Evolutionary conservation across 2,329 filamentous ascomycete species (phyloP), one percentile per base, ranked within the genome.

Genomic region (Venturiaceae sp.): DNA sequence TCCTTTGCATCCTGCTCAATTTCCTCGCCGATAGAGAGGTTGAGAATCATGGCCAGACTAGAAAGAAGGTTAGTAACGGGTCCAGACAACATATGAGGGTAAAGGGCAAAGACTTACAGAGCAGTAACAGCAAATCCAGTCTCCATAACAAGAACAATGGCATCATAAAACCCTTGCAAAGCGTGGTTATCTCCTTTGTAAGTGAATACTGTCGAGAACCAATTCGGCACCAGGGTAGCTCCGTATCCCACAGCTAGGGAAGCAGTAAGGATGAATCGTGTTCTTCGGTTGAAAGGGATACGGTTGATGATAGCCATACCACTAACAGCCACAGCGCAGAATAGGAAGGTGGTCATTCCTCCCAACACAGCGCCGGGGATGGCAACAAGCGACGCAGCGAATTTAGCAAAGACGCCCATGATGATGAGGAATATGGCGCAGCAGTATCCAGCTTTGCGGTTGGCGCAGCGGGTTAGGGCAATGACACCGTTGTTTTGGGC

Each of bases 401-500:
- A 92, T 71, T 94, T 94, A 64, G 87, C 83, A 64, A 92, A 90
- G 61, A 94, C 75, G n/a, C 90, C 90, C 83, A 91, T 90, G 63
- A 94, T 70, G 61, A 94, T 72, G 11, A 94, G 79, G 76, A 91
- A 91, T 66, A 87, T 78, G 67, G 85, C 87, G 53, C 85, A 87
- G 36, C 36, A 37, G 69, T 90, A 91, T 4, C 90, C 90, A 5
- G 88, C 90, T 53, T 84, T 87, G 58, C 89, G 83, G 69, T 90
- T 92, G 1, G 89, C 89, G 69, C 88, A 92, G 16, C 88, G 81
- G 0, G 89, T 94, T 50, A 94, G 77, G 0, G 88, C 86, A 61
- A 94, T 92, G 55, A 92, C 87, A 34, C 88, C 88, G 69, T 92
- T 92, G 75, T 92, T 92, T 69, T 92, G 88, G 0, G 88, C 88